Conservation (phyloP, 805 yeast species). For the Kodamaea kakaduensis region DNA sequence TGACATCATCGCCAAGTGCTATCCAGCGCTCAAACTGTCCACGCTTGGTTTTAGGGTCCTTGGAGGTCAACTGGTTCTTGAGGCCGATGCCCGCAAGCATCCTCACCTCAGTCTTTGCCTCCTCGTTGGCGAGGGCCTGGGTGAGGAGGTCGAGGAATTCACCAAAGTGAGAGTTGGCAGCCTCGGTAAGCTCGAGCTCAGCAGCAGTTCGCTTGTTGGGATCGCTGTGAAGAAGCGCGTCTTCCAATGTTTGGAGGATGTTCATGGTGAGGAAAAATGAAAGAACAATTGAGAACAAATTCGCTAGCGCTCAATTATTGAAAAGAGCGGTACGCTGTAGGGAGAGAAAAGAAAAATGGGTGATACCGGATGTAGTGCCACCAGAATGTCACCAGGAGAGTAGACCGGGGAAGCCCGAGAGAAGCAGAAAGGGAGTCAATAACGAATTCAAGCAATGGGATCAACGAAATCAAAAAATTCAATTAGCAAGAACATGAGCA, state of each 20-base stretch:
- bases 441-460: no score
- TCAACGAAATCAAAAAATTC: no score
- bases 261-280: slow-evolving; percentile 40
- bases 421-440: no score
- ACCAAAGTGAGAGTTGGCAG: slow-evolving; percentile 73
- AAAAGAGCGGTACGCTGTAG: no score
- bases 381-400: no score
- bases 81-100: slow-evolving; percentile 86
- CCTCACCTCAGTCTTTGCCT: slow-evolving; percentile 71
- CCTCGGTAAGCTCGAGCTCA: slow-evolving; percentile 66
- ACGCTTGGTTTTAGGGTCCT: slow-evolving; percentile 57
- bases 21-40: slow-evolving; percentile 75
- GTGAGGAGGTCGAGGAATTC: slow-evolving; percentile 69
- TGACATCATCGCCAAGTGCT: slow-evolving; percentile 49
- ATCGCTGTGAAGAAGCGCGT: slow-evolving; percentile 70
- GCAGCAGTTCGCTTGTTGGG: slow-evolving; percentile 68
- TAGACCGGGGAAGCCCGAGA: no score
- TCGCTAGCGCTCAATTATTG: no score
- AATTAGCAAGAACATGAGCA: no score
- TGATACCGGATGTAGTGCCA: no score
- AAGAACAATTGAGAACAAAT: no score
- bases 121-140: slow-evolving; percentile 63
- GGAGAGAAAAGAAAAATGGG: no score
- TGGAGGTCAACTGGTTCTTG: slow-evolving; percentile 85
- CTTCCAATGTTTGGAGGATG: slow-evolving; percentile 68